These are phyloP conservation scores for Fomitopsis schrenkii DNA, from an alignment of 1,284 basidiomycete genomes.

Conservation along the genomic window DNA sequence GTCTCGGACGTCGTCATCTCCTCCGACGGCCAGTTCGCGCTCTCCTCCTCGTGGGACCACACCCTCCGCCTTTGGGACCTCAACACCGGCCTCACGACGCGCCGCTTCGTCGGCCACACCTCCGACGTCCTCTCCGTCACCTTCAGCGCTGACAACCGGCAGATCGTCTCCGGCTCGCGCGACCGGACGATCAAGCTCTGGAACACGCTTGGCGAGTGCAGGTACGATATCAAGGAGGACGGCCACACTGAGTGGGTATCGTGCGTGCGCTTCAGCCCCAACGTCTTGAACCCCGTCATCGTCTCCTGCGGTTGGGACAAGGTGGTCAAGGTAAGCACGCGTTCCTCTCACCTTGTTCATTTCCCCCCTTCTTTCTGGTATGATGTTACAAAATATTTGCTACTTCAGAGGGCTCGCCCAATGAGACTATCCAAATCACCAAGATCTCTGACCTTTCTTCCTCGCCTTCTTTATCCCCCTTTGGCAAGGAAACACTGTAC, in stretches of 20 bases:
- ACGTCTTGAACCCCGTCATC: conserved; percentile 97
- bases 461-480: not conserved
- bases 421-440: conserved; percentile 73
- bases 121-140: conserved; percentile 97
- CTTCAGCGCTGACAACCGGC: conserved; percentile 97
- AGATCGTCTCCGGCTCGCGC: conserved; percentile 98
- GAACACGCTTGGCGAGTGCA: conserved; percentile 99
- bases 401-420: conserved; percentile 73
- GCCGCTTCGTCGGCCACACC: conserved; percentile 97
- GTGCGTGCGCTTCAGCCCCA: conserved; percentile 99
- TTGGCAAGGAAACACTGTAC: conserved; percentile 9
- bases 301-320: conserved; percentile 99
- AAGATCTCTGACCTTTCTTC: conserved; percentile 61
- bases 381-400: conserved; percentile 71
- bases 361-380: conserved; percentile 18
- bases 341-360: conserved; percentile 8
- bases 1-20: conserved; percentile 99
- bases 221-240: conserved; percentile 99
- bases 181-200: conserved; percentile 99
- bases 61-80: conserved; percentile 99
- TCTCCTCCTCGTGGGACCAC: conserved; percentile 99
- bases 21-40: conserved; percentile 98
- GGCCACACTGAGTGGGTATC: conserved; percentile 98
- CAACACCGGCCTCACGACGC: conserved; percentile 91
- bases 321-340: conserved; percentile 91